Conservation (phyloP, 2,329 filamentous ascomycete genomes). For the Aspergillus uvarum region DNA sequence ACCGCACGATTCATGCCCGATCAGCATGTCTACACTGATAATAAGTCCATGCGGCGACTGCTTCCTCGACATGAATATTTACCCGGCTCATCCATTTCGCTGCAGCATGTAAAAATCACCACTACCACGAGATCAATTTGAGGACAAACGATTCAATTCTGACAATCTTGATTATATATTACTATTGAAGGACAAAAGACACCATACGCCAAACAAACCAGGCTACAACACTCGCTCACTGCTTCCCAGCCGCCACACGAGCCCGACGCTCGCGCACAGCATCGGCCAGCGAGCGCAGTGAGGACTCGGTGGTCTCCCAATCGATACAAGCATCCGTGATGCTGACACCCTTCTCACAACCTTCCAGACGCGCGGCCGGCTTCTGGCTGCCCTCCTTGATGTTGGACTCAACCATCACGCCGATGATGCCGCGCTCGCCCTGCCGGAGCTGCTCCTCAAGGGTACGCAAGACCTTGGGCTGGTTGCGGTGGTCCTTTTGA, state of each 20-base stretch:
- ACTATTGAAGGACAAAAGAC: background rate
- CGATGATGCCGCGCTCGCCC: constrained; percentile 83
- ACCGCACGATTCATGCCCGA: too few species aligned
- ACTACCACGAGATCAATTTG: background rate
- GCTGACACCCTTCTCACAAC: constrained; percentile 81
- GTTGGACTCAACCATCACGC: constrained; percentile 98
- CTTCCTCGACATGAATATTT: too few species aligned
- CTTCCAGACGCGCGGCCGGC: constrained; percentile 73
- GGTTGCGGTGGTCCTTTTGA: constrained; percentile 92
- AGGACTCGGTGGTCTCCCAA: constrained; percentile 79
- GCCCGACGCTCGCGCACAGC: constrained; percentile 60
- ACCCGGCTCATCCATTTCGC: too few species aligned
- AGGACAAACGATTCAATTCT: background rate
- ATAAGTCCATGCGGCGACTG: too few species aligned
- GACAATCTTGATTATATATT: background rate
- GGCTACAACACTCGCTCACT: background rate
- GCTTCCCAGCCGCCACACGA: background rate
- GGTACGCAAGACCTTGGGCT: constrained; percentile 81
- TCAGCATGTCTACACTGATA: too few species aligned
- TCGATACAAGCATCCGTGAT: constrained; percentile 95
- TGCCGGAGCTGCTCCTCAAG: constrained; percentile 81
- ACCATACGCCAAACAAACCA: background rate
- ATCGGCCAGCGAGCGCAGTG: constrained; percentile 78
- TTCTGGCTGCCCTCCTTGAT: constrained; percentile 89
- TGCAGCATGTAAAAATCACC: too few species aligned